Conservation (phyloP, 129 eudicot species). For the Kitagawia praeruptora region DNA sequence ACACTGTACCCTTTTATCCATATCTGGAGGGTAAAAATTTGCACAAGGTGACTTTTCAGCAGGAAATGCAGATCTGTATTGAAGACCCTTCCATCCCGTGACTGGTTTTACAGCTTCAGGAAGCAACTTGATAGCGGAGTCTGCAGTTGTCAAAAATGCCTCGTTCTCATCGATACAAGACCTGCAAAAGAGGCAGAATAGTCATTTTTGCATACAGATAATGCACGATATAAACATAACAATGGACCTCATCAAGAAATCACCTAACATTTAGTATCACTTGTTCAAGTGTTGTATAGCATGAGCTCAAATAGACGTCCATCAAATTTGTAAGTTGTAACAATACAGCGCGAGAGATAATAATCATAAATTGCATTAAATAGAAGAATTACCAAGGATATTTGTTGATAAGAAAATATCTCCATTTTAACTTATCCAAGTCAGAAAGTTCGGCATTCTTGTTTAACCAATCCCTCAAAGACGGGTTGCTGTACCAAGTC, state of each 20-base stretch:
- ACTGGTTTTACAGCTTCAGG: slow-evolving; percentile 60
- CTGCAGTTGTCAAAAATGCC: slow-evolving; percentile 84
- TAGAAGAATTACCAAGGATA: slow-evolving; percentile 62
- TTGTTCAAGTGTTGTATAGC: not conserved
- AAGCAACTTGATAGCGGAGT: slow-evolving; percentile 59
- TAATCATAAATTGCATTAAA: not conserved
- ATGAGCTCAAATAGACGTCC: not conserved
- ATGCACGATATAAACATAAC: not conserved
- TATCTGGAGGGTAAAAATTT: slow-evolving; percentile 85
- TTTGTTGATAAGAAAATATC: slow-evolving; percentile 71
- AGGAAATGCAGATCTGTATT: slow-evolving; percentile 75
- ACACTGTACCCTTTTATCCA: slow-evolving; percentile 78
- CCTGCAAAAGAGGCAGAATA: slow-evolving; percentile 34
- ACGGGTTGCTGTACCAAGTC: slow-evolving; percentile 83
- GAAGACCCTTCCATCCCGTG: slow-evolving; percentile 82
- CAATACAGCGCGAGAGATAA: not conserved
- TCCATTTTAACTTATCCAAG: slow-evolving; percentile 67
- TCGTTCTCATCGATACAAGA: slow-evolving; percentile 86
- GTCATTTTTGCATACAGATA: not conserved
- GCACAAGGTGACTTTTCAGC: slow-evolving; percentile 75
- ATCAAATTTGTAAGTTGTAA: not conserved
- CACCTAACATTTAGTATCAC: not conserved
- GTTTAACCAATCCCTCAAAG: slow-evolving; percentile 76
- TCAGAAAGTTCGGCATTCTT: slow-evolving; percentile 48
- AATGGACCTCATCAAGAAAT: not conserved